Evolutionary conservation across 192 early-diverging fungal genomes (phyloP).

Genomic region (Spizellomyces sp.): DNA sequence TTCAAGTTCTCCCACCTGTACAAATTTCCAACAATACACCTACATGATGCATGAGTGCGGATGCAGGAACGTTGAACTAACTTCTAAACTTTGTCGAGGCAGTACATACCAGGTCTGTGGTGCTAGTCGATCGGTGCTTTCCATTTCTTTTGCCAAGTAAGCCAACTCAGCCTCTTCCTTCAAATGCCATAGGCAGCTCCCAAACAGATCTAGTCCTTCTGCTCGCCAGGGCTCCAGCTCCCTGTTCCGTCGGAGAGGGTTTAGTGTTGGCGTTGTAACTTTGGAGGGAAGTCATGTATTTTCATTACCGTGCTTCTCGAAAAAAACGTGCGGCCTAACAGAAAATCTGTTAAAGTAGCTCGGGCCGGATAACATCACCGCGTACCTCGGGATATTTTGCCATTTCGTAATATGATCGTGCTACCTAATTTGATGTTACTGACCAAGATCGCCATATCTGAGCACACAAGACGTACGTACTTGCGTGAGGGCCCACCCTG

Average conservation of each 20-base stretch:
- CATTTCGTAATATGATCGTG: conserved; percentile 55
- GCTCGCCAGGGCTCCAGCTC: conserved; percentile 70
- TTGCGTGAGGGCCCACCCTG: conserved; percentile 27
- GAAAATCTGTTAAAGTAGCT: background rate
- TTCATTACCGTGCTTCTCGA: conserved; percentile 13
- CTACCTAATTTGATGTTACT: conserved; percentile 44
- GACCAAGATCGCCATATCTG: too few species aligned
- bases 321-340: conserved; percentile 23
- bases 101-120: conserved; percentile 76
- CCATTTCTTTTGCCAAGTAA: conserved; percentile 74
- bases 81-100: too few species aligned
- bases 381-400: conserved; percentile 56
- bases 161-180: conserved; percentile 71
- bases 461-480: too few species aligned
- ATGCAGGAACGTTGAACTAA: background rate
- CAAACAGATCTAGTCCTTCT: conserved; percentile 83
- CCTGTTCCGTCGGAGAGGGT: conserved; percentile 27
- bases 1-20: conserved; percentile 32
- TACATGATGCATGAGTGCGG: background rate
- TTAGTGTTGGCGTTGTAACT: background rate
- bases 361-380: background rate
- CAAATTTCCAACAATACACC: conserved; percentile 49
- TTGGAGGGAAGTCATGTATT: background rate
- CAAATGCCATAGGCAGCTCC: conserved; percentile 85
- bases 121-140: conserved; percentile 60